Evolutionary conservation across 2,329 filamentous ascomycete genomes (phyloP).

Genomic region (Biscogniauxia sp.): DNA sequence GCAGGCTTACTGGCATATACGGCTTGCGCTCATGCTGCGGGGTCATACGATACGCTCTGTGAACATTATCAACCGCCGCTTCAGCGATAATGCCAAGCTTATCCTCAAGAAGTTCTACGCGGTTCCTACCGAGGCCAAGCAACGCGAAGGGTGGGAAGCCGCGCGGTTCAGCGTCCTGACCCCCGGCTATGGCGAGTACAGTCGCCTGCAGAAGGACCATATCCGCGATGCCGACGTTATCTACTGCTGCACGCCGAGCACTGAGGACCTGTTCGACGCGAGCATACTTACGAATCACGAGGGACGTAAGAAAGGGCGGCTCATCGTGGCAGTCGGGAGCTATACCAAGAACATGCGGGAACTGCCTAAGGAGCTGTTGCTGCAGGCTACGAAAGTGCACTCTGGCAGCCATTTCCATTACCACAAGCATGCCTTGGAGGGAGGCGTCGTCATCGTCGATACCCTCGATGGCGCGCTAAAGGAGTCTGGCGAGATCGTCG

Average conservation of each 20-base stretch:
- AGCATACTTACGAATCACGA: slow-evolving; percentile 69
- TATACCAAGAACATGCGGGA: slow-evolving; percentile 76
- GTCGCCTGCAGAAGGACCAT: slow-evolving; percentile 66
- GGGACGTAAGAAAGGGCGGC: slow-evolving; percentile 65
- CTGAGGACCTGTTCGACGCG: slow-evolving; percentile 71
- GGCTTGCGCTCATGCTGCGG: slow-evolving; percentile 74
- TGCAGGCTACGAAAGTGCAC: slow-evolving; percentile 54
- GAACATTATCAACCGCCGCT: slow-evolving; percentile 77
- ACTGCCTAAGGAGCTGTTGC: slow-evolving; percentile 72
- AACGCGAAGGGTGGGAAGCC: slow-evolving; percentile 59
- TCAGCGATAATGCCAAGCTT: slow-evolving; percentile 54
- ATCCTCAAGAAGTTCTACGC: slow-evolving; percentile 49
- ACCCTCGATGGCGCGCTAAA: slow-evolving; percentile 75
- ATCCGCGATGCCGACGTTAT: slow-evolving; percentile 74
- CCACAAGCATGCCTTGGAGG: slow-evolving; percentile 64
- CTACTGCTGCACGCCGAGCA: slow-evolving; percentile 83
- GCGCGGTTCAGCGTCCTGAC: slow-evolving; percentile 70
- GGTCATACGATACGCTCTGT: slow-evolving; percentile 71
- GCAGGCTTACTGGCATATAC: slow-evolving; percentile 93
- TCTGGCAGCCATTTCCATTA: slow-evolving; percentile 53
- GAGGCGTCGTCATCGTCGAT: slow-evolving; percentile 68
- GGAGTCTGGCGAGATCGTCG: slow-evolving; percentile 84
- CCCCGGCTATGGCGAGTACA: slow-evolving; percentile 66
- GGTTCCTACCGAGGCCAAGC: slow-evolving; percentile 43
- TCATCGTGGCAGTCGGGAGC: slow-evolving; percentile 71